Base-by-base conservation (phyloP, 179 eudicot genomes). In the Silene noctiflora region DNA sequence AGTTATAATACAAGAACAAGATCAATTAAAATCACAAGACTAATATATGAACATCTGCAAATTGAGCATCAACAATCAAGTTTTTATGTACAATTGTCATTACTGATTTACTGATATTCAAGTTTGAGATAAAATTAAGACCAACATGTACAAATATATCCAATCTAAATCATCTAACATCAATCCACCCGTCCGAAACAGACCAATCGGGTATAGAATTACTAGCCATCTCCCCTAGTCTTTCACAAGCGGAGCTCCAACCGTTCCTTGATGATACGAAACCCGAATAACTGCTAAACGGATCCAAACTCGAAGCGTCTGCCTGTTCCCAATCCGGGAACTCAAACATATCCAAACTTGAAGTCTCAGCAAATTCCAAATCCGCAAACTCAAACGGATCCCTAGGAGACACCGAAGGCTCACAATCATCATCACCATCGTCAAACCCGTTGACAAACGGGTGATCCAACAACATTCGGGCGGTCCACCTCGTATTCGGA, bases 351-450 rank as follows among this genome's bases (percentile, higher is more conserved):
- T 88, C 79, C n/a, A 71, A 71, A 27, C 74, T 71, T 22, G 39
- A 53, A 71, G 0, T 0, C 60, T 17, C 74, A 4, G 5, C 1
- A 14, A 29, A 56, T 31, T 35, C 11, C 77, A 60, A 81, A 44
- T 80, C 88, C 2, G 87, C 81, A 16, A 85, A 84, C 77, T 91
- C 97, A 51, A 91, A 86, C 4, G 91, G 91, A 19, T 89, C 80
- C 10, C 80, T 83, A 1, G 88, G 88, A 33, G 88, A 85, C 3
- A 74, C 76, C 2, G 78, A 69, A 4, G 44, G 3, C 20, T 42
- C 69, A 21, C 17, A 8, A 68, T 42, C 33, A 0, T 73, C 71
- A 8, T 74, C 61, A 1, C 61, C 67, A 12, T 69, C 66, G 13
- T 72, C 67, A 17, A 78, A 76, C 62, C 77, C 85, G n/a, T 78